Conservation (phyloP, 345 rosid genomes). For the Gossypium thurberi region DNA sequence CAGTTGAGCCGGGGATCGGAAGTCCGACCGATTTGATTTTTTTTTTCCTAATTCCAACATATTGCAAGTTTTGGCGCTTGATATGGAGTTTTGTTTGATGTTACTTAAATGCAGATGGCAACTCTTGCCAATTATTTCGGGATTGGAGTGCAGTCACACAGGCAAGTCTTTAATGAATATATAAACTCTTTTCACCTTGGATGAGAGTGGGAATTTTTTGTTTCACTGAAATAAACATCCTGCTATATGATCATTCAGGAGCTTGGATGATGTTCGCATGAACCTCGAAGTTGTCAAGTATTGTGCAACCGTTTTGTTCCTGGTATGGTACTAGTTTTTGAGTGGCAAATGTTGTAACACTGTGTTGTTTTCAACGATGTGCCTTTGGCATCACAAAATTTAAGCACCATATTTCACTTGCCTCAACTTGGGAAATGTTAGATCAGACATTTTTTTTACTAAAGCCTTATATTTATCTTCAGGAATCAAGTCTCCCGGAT, state of each 20-base stretch:
- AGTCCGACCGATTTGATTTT: not conserved
- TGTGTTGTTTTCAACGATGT: not conserved
- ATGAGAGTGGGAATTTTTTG: constrained; percentile 8
- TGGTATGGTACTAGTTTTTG: constrained; percentile 40
- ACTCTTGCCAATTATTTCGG: constrained; percentile 75
- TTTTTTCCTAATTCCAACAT: too few species aligned
- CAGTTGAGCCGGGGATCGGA: not conserved
- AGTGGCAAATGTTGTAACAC: not conserved
- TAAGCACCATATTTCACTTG: not conserved
- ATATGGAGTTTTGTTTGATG: not conserved
- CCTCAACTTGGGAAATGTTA: not conserved
- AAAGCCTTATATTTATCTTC: constrained; percentile 10
- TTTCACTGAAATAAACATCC: not conserved
- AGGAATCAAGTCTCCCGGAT: constrained; percentile 86
- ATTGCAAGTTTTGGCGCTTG: not conserved
- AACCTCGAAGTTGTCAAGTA: constrained; percentile 88
- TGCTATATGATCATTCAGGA: constrained; percentile 42
- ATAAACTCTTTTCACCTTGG: not conserved
- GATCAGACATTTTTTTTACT: not conserved
- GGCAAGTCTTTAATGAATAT: constrained; percentile 23
- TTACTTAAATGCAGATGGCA: constrained; percentile 60
- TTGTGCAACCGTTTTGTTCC: constrained; percentile 85
- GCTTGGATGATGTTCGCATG: constrained; percentile 91
- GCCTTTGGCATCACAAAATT: not conserved
- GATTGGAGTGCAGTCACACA: constrained; percentile 77